Evolutionary conservation across 2,329 filamentous ascomycete species (phyloP), one percentile per base, ranked within the genome.

Genomic region (Botrytis galanthina): DNA sequence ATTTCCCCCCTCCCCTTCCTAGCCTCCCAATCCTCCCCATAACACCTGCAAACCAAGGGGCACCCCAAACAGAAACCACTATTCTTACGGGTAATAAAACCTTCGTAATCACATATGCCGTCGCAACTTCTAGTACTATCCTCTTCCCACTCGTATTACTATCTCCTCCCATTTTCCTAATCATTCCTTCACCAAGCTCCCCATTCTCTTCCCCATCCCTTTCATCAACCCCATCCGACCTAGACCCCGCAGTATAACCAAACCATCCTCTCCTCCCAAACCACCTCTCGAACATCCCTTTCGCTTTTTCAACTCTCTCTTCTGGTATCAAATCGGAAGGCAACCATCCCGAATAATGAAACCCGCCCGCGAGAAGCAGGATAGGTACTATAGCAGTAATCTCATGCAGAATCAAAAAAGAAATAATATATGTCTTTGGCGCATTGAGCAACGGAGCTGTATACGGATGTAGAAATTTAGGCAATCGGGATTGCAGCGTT

Each of bases 81-180:
- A 99, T 88, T 77, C 96, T 87, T 20, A 93, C 79, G 0, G 96
- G 94, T 76, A 99, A 82, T 74, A 98, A 80, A 26, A 90, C 90
- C 84, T 99, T 99, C 1, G 94, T 97, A 75, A 98, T 88, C 0
- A 94, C 92, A 85, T 96, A 99, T 8, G 96, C 95, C 32, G 96
- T 92, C 37, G 93, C 96, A 76, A 98, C 89, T 82, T 91, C 89
- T 0, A 90, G 42, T 29, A 80, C 48, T 64, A 90, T 83, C 75
- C 85, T 86, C 79, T 79, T 79, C 14, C 80, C 81, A 51, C 78
- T 78, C 22, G 80, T 78, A 3, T 78, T 80, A 26, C 74, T 75
- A 18, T 57, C n/a, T 39, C 78, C 76, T 72, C 74, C 78, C 61
- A 76, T 72, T 73, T 76, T 79, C 72, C 69, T 73, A 51, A 37